These are phyloP conservation scores for Backusella australiensis DNA, from an alignment of 192 early-diverging fungal genomes.

Conservation along the genomic window DNA sequence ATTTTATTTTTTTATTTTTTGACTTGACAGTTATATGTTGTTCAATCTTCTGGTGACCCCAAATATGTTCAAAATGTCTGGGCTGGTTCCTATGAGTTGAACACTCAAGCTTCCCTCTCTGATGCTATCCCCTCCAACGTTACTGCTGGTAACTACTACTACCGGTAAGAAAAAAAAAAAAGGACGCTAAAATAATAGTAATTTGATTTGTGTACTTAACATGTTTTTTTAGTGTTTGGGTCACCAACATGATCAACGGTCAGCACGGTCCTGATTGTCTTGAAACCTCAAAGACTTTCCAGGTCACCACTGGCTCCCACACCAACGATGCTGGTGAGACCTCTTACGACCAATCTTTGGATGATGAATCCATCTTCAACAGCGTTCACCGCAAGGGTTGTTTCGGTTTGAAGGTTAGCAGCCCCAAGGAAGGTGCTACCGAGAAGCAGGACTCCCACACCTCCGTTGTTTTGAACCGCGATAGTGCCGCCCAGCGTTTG, in stretches of 20 bases:
- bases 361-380: conserved; percentile 18
- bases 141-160: conserved; percentile 24
- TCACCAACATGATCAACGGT: conserved; percentile 24
- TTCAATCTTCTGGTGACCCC: conserved; percentile 3
- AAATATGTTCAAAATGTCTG: conserved; percentile 28
- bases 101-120: conserved; percentile 24
- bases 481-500: conserved; percentile 22
- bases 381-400: conserved; percentile 21
- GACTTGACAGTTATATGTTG: conserved; percentile 12
- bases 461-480: conserved; percentile 15
- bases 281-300: conserved; percentile 25
- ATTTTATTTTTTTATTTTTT: background rate
- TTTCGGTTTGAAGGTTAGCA: conserved; percentile 22
- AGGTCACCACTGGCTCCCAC: conserved; percentile 19
- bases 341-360: conserved; percentile 8
- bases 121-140: conserved; percentile 10
- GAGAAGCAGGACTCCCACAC: conserved; percentile 8
- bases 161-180: background rate
- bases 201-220: background rate
- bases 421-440: conserved; percentile 11
- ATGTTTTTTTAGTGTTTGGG: conserved; percentile 25
- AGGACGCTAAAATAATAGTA: background rate
- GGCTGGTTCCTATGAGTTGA: conserved; percentile 19
- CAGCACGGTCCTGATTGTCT: conserved; percentile 28
- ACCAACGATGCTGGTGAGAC: conserved; percentile 18